Base-by-base conservation (phyloP, 208 protist species). In the Leishmania major region DNA sequence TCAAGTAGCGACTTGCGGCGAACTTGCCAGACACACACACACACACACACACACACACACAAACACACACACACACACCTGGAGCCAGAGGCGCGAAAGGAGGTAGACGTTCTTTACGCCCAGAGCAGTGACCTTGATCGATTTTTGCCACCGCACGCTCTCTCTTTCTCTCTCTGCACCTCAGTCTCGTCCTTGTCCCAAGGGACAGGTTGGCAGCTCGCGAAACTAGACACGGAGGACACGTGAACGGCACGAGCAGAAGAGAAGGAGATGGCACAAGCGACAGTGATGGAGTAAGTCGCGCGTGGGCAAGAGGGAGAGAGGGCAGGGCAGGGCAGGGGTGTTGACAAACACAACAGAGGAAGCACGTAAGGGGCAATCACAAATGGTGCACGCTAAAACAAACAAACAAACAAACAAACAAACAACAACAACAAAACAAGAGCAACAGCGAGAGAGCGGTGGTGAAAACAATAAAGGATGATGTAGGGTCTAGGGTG, bases 311-410 rank as follows among this genome's bases (percentile, higher is more conserved):
- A 11, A 17, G 59, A 64, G 59, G 59, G 28, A 31, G 31, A 74
- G 15, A 28, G 57, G 55, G 55, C 19, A 59, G 19, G 53, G 19
- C 37, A 37, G 53, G 53, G 22, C 8, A 11, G 45, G 55, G 51
- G 70, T 55, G 70, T 82, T 66, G 28, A 81, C 15, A 75, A 81
- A 75, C 51, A 81, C 67, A 79, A 55, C 4, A 22, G 13, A 55
- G 51, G 17, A 55, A 55, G 15, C 51, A 55, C 51, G 51, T 55
- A 22, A 22, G 51, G 51, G 15, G 51, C 51, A 55, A 13, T 22
- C 10, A 13, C 22, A 22, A 22, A 55, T 13, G 51, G 15, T 55
- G 51, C 6, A 22, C 15, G 15, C 15, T 55, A 28, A 35, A 5
- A 62, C 25, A 10, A 47, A 47, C 37, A 40, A 40, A 40, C 37